Evolutionary conservation across 202 grass and related monocot genomes (phyloP).

Genomic region (Musa balbisiana): DNA sequence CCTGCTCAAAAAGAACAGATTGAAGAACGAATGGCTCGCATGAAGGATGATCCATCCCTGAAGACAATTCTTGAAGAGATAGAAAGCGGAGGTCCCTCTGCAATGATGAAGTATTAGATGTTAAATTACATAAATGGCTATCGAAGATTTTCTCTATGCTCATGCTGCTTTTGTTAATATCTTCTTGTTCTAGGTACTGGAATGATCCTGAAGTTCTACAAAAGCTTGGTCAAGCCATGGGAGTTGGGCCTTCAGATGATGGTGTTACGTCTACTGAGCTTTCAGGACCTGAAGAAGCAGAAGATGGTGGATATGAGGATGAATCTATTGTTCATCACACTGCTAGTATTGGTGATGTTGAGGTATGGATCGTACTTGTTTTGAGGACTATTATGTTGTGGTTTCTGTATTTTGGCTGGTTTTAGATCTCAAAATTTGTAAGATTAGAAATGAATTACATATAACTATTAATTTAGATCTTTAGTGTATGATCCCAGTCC

Average conservation of each 20-base stretch:
- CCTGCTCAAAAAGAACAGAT: conserved; percentile 78
- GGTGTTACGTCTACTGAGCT: conserved; percentile 33
- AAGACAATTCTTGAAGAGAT: conserved; percentile 93
- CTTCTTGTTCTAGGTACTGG: conserved; percentile 66
- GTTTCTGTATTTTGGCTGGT: too few relatives aligned
- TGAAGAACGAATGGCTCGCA: conserved; percentile 72
- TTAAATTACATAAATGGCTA: not conserved
- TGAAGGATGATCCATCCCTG: conserved; percentile 80
- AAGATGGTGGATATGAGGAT: conserved; percentile 58
- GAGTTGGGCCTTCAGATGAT: conserved; percentile 47
- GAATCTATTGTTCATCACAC: conserved; percentile 76
- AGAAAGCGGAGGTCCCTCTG: conserved; percentile 77
- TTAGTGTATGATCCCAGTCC: too few relatives aligned
- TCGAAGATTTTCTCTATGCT: not conserved
- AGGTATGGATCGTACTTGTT: conserved; percentile 34
- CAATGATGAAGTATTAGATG: conserved; percentile 86
- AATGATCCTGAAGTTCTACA: conserved; percentile 87
- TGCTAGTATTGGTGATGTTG: conserved; percentile 69
- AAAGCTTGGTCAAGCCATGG: conserved; percentile 96
- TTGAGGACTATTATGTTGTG: not conserved
- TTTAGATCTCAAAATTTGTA: too few relatives aligned
- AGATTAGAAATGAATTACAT: too few relatives aligned
- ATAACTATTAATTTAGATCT: too few relatives aligned
- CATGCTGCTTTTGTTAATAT: conserved; percentile 15
- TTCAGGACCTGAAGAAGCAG: conserved; percentile 63